Evolutionary conservation across 2,329 filamentous ascomycete species (phyloP), one percentile per base, ranked within the genome.

Genomic region (Exophiala sp.): DNA sequence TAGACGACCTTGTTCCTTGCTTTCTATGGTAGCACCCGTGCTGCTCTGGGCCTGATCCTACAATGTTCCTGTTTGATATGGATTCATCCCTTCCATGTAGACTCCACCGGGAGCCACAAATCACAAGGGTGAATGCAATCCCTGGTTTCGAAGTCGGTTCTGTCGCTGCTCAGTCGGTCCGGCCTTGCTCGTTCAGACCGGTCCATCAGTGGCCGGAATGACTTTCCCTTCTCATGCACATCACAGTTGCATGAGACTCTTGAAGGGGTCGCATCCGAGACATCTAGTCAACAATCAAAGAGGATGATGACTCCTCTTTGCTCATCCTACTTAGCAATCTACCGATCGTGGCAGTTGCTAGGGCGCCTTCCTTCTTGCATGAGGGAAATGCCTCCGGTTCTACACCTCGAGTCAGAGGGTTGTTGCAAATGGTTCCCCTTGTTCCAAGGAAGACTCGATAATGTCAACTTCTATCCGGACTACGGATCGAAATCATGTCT

Each of bases 191-290:
- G 34, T 41, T 39, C 42, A 9, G 44, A 41, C 43, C 39, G 46
- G 40, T 48, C 54, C 48, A 51, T 32, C 46, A 47, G 37, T 38
- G 14, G 34, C 51, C 38, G 51, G 47, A 49, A 29, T 23, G 27
- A 30, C 32, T 45, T 37, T 34, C 47, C 47, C 41, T 38, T 48
- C 24, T 18, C 41, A 52, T 57, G 54, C 51, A 57, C 41, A 54
- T 57, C 54, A 57, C 51, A 54, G 48, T 38, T 54, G 51, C 50
- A 57, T 46, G 30, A 29, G 18, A 18, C 34, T 5, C 22, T 44
- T 46, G 29, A 44, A 43, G 35, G n/a, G 22, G 38, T 19, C 11
- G 24, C n/a, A 30, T 34, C 42, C 24, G 39, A 42, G 27, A 41
- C 22, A 30, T 41, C 37, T n/a, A 13, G 38, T 16, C n/a, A n/a